phyloP scores from a whole-genome alignment of 2,329 filamentous ascomycete genomes.

The Aureobasidium subglaciale region DNA sequence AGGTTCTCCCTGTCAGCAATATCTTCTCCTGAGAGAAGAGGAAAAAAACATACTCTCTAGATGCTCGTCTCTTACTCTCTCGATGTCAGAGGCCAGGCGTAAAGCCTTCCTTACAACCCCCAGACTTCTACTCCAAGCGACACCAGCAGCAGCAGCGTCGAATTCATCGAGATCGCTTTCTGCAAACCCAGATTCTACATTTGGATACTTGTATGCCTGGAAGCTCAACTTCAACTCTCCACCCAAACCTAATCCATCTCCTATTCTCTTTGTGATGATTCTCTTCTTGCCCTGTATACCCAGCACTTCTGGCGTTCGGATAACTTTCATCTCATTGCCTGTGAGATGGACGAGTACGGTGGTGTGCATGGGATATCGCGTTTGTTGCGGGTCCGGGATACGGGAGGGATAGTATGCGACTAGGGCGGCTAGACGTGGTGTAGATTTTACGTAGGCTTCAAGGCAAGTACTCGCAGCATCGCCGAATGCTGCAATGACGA shows the following conservation, averaged over 20 bases:
- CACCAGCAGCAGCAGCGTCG: conserved; percentile 53
- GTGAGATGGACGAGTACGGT: conserved; percentile 53
- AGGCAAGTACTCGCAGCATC: conserved; percentile 54
- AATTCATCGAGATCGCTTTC: conserved; percentile 64
- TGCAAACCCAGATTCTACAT: conserved; percentile 58
- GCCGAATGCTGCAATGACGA: conserved; percentile 47
- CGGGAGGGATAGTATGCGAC: conserved; percentile 57
- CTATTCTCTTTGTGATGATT: conserved; percentile 42
- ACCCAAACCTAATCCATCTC: conserved; percentile 45
- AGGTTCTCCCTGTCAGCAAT: neutral
- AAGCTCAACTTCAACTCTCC: conserved; percentile 36
- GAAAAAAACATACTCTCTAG: conserved; percentile 16
- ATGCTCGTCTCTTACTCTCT: conserved; percentile 36
- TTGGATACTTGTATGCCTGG: conserved; percentile 47
- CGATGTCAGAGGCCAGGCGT: conserved; percentile 39
- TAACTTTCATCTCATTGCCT: conserved; percentile 40
- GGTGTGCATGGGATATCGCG: conserved; percentile 37
- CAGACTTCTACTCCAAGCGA: conserved; percentile 64
- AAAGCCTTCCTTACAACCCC: conserved; percentile 55
- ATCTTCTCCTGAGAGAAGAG: neutral
- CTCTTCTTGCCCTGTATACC: conserved; percentile 46
- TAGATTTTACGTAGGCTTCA: conserved; percentile 50
- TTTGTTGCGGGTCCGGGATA: conserved; percentile 46
- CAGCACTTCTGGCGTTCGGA: conserved; percentile 42
- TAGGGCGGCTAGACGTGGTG: conserved; percentile 50